Evolutionary conservation across 352 stramenopile genomes (phyloP).

Genomic region (Globisporangium echinulatum): DNA sequence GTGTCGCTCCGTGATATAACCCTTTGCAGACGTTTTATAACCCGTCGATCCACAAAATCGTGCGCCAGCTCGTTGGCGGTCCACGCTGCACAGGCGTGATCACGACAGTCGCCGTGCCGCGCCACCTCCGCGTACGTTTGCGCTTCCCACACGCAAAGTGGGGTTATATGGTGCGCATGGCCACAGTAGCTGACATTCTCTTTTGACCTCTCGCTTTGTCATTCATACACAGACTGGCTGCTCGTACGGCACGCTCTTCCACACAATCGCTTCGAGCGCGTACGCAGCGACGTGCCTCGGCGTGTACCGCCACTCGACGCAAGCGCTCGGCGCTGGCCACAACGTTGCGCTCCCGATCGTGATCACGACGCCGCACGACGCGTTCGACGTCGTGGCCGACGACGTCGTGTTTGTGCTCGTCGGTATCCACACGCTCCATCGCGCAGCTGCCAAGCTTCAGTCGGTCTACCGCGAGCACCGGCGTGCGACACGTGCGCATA

Average conservation of each 20-base stretch:
- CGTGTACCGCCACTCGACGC: slow-evolving; percentile 63
- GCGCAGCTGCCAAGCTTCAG: slow-evolving; percentile 54
- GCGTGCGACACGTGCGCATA: neutral
- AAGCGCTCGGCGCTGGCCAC: slow-evolving; percentile 30
- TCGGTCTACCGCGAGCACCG: slow-evolving; percentile 29
- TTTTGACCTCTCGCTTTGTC: neutral
- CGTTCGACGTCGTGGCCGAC: slow-evolving; percentile 39
- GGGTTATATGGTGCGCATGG: neutral
- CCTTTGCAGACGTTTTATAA: slow-evolving; percentile 67
- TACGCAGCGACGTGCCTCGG: slow-evolving; percentile 69
- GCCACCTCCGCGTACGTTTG: slow-evolving; percentile 29
- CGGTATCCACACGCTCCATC: slow-evolving; percentile 64
- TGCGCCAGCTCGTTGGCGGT: slow-evolving; percentile 71
- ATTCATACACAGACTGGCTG: slow-evolving; percentile 16
- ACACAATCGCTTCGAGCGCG: slow-evolving; percentile 42
- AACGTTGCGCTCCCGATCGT: slow-evolving; percentile 64
- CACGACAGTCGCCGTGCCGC: slow-evolving; percentile 46
- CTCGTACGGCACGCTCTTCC: slow-evolving; percentile 62
- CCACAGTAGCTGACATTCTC: neutral
- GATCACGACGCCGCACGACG: slow-evolving; percentile 54
- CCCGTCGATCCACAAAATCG: slow-evolving; percentile 81
- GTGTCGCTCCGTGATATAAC: neutral
- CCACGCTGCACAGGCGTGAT: slow-evolving; percentile 74
- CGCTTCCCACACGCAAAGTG: neutral
- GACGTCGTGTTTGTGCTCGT: slow-evolving; percentile 73